phyloP scores from a whole-genome alignment of 768 basidiomycete species.

The Podaxis carcinomalis region DNA sequence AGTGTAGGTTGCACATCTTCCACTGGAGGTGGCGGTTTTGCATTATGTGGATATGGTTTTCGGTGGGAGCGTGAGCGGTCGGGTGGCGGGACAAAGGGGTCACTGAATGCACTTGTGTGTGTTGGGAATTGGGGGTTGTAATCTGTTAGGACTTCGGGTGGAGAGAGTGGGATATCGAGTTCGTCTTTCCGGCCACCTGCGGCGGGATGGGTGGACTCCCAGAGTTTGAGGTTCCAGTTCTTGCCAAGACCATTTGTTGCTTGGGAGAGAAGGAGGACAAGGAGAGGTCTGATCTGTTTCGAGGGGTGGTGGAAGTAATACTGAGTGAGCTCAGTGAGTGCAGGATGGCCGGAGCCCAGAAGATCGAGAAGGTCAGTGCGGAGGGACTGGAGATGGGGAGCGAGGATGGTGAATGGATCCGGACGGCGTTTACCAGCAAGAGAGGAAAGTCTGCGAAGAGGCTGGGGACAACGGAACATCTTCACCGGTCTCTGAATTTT shows the following conservation, averaged over 20 bases:
- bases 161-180: slow-evolving; percentile 69
- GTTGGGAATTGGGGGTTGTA: slow-evolving; percentile 79
- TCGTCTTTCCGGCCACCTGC: slow-evolving; percentile 44
- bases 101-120: slow-evolving; percentile 51
- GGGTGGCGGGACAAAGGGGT: slow-evolving; percentile 34
- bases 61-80: slow-evolving; percentile 25
- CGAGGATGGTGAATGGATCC: slow-evolving; percentile 68
- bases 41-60: slow-evolving; percentile 22
- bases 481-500: neutral
- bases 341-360: slow-evolving; percentile 80
- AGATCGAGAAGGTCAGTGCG: slow-evolving; percentile 67
- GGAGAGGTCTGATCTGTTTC: slow-evolving; percentile 85
- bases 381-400: slow-evolving; percentile 62
- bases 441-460: neutral
- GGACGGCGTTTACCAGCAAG: slow-evolving; percentile 18
- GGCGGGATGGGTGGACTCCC: slow-evolving; percentile 47
- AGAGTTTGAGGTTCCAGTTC: slow-evolving; percentile 52
- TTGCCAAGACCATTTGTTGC: slow-evolving; percentile 87
- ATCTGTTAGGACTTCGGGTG: slow-evolving; percentile 79
- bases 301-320: slow-evolving; percentile 92
- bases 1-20: neutral
- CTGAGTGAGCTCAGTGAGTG: slow-evolving; percentile 78
- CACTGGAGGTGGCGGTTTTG: slow-evolving; percentile 9
- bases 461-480: slow-evolving; percentile 6
- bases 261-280: slow-evolving; percentile 81